A percentile compares a stretch with the other conserved stretches of the same genome.
These are phyloP conservation scores for Claviceps quebecensis DNA, from an alignment of 2,329 filamentous ascomycete species.

Conservation along the genomic window DNA sequence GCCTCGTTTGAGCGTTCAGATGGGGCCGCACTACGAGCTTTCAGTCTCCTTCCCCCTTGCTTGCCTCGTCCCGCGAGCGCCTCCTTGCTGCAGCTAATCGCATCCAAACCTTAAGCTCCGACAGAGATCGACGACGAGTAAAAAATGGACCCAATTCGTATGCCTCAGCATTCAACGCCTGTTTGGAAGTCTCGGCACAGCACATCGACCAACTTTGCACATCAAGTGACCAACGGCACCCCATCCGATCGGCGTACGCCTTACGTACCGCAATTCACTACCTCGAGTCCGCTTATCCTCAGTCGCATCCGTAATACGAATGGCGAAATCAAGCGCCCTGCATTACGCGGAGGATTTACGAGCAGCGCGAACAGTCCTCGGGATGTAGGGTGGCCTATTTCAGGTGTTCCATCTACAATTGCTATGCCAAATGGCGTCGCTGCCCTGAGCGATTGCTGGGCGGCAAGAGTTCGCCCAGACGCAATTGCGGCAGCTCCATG, in stretches of 20 bases:
- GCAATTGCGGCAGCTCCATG: neutral
- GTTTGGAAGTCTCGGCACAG: neutral
- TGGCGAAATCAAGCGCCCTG: neutral
- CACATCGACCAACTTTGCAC: neutral
- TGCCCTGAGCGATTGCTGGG: too few relatives aligned
- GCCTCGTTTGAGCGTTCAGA: neutral
- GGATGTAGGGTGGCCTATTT: too few relatives aligned
- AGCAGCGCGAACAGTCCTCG: neutral
- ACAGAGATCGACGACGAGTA: neutral
- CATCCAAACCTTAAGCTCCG: neutral
- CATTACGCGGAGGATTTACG: neutral
- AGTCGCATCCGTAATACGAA: constrained; percentile 1
- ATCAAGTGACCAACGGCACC: neutral
- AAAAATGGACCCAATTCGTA: neutral
- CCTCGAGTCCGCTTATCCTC: constrained; percentile 2
- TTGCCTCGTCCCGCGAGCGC: neutral
- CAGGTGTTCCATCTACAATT: neutral
- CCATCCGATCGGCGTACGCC: neutral
- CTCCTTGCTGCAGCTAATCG: neutral
- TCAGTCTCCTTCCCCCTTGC: neutral
- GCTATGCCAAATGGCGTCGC: neutral
- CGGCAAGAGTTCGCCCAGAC: neutral
- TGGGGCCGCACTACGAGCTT: neutral
- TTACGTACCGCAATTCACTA: constrained; percentile 5
- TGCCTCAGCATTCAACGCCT: neutral